Conservation (phyloP, 495 filamentous ascomycete genomes). For the Trichoderma gamsii region DNA sequence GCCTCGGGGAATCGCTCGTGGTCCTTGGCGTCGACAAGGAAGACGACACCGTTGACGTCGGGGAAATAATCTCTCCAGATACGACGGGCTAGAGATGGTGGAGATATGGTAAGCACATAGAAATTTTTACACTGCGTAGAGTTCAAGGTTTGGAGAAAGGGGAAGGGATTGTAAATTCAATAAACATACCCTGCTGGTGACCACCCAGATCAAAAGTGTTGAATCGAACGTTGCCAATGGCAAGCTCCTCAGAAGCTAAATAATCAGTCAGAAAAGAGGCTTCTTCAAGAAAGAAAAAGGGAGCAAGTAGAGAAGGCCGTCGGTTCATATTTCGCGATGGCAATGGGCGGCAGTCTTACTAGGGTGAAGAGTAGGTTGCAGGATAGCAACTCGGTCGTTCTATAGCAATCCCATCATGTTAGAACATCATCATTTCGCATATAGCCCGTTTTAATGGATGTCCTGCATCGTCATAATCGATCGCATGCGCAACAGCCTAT, state of each 20-base stretch:
- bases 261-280: constrained; percentile 22
- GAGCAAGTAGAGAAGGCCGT: constrained; percentile 13
- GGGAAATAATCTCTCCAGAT: constrained; percentile 99
- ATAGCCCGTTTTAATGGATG: too few relatives aligned
- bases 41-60: constrained; percentile 95
- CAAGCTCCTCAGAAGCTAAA: constrained; percentile 86
- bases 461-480: background rate
- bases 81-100: constrained; percentile 62
- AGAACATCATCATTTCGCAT: background rate
- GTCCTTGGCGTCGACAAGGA: constrained; percentile 96
- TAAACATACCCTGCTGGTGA: constrained; percentile 80
- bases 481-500: background rate
- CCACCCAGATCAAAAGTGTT: constrained; percentile 97
- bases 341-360: constrained; percentile 50
- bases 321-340: constrained; percentile 18
- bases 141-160: constrained; percentile 11
- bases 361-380: constrained; percentile 84
- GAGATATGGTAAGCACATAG: constrained; percentile 4
- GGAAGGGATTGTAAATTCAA: background rate
- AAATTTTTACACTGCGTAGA: background rate
- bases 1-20: constrained; percentile 87
- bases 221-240: constrained; percentile 93
- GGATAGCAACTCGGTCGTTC: constrained; percentile 92
- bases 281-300: too few relatives aligned
- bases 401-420: constrained; percentile 26